Evolutionary conservation across 495 filamentous ascomycete species (phyloP).

Genomic region (Penicillium lagena): DNA sequence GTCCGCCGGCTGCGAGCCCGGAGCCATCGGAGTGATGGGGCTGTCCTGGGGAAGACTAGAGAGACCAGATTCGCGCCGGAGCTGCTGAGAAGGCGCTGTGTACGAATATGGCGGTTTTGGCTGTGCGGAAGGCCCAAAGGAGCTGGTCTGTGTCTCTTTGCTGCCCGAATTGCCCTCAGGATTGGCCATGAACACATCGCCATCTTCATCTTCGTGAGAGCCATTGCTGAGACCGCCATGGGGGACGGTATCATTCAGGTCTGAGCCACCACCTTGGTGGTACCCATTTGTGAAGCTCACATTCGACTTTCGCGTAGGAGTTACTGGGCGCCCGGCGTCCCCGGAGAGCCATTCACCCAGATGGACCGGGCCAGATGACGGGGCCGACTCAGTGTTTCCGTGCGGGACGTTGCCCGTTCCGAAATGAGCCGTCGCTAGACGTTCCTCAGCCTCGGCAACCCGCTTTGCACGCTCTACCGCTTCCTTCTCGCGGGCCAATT

Average conservation of each 20-base stretch:
- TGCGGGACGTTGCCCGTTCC: conserved; percentile 36
- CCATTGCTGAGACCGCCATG: conserved; percentile 59
- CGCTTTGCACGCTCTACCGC: conserved; percentile 55
- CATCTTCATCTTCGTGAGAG: conserved; percentile 56
- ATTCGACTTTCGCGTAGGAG: conserved; percentile 40
- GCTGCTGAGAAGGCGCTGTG: conserved; percentile 46
- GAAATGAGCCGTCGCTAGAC: conserved; percentile 15
- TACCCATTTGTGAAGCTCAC: conserved; percentile 48
- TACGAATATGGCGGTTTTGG: conserved; percentile 41
- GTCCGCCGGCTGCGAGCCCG: conserved; percentile 67
- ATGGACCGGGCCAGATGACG: conserved; percentile 51
- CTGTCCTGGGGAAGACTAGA: conserved; percentile 61
- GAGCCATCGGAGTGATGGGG: conserved; percentile 66
- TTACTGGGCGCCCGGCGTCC: conserved; percentile 40
- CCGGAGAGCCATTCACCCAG: conserved; percentile 53
- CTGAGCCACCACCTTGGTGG: conserved; percentile 38
- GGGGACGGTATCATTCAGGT: conserved; percentile 34
- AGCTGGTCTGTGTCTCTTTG: conserved; percentile 39
- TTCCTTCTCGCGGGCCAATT: conserved; percentile 62
- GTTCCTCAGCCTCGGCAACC: conserved; percentile 37
- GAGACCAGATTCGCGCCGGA: conserved; percentile 42
- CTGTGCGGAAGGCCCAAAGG: conserved; percentile 48
- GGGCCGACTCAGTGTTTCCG: conserved; percentile 33
- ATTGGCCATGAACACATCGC: conserved; percentile 45
- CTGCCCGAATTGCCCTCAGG: conserved; percentile 36